phyloP scores from a whole-genome alignment of 257 asterid genomes.

The Anisodus tanguticus region DNA sequence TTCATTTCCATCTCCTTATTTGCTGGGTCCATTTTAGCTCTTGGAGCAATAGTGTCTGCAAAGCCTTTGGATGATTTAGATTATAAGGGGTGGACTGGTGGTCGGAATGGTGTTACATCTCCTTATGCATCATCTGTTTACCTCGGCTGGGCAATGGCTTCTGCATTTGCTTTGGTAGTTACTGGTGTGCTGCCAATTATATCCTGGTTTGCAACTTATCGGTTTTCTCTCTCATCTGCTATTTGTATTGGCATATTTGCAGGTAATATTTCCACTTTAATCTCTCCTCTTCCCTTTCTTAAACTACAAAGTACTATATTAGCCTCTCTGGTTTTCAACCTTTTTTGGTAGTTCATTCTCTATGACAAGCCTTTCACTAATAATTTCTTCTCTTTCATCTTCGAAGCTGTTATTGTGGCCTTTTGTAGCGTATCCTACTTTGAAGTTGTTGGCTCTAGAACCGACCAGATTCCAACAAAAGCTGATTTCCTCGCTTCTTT shows the following conservation, averaged over 20 bases:
- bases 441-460: slow-evolving; percentile 77
- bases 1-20: slow-evolving; percentile 73
- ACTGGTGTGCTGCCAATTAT: slow-evolving; percentile 92
- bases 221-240: slow-evolving; percentile 92
- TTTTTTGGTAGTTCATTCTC: slow-evolving; percentile 31
- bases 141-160: slow-evolving; percentile 96
- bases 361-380: slow-evolving; percentile 32
- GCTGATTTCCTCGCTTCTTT: slow-evolving; percentile 93
- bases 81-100: slow-evolving; percentile 75
- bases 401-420: slow-evolving; percentile 82
- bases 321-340: slow-evolving; percentile 14
- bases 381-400: slow-evolving; percentile 33
- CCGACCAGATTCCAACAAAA: slow-evolving; percentile 78
- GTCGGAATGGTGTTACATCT: slow-evolving; percentile 68
- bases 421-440: slow-evolving; percentile 88
- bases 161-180: slow-evolving; percentile 77
- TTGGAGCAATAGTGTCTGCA: slow-evolving; percentile 93
- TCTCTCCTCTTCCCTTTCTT: slow-evolving; percentile 28
- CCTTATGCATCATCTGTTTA: slow-evolving; percentile 91
- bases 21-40: slow-evolving; percentile 86
- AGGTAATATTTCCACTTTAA: slow-evolving; percentile 51
- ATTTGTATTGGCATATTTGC: slow-evolving; percentile 82
- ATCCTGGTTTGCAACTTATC: slow-evolving; percentile 97
- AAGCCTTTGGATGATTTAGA: slow-evolving; percentile 93
- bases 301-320: neutral